phyloP scores from a whole-genome alignment of 1,284 basidiomycete genomes.

The Takashimella tepidaria region DNA sequence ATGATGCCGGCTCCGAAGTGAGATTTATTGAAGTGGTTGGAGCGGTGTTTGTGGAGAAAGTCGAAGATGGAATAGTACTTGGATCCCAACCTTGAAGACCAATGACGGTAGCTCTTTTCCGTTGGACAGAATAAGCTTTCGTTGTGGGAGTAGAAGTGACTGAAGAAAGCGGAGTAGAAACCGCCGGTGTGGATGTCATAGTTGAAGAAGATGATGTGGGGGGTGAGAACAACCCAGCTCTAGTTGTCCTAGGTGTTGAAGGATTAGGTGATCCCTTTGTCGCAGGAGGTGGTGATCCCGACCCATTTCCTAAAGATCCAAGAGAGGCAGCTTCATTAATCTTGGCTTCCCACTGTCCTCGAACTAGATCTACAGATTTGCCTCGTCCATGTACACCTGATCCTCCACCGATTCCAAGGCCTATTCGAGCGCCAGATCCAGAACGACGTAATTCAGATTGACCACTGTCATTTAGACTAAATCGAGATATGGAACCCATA shows the following conservation, averaged over 20 bases:
- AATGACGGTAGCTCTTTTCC: slow-evolving; percentile 17
- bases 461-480: slow-evolving; percentile 4
- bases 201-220: slow-evolving; percentile 3
- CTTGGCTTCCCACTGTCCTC: slow-evolving; percentile 42
- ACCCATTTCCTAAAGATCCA: neutral
- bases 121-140: neutral
- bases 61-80: neutral
- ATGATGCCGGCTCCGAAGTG: slow-evolving; percentile 5
- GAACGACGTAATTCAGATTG: slow-evolving; percentile 15
- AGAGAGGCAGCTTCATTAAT: slow-evolving; percentile 21
- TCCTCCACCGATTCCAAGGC: slow-evolving; percentile 15
- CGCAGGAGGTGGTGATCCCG: neutral
- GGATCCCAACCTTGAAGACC: slow-evolving; percentile 11
- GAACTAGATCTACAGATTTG: slow-evolving; percentile 37
- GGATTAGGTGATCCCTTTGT: neutral
- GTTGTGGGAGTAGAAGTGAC: slow-evolving; percentile 2
- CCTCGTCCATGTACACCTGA: slow-evolving; percentile 8
- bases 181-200: slow-evolving; percentile 2
- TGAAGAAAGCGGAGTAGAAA: slow-evolving; percentile 7
- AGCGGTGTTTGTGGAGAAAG: too few relatives aligned
- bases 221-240: slow-evolving; percentile 4
- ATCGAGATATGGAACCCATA: slow-evolving; percentile 1
- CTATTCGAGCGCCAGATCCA: slow-evolving; percentile 20
- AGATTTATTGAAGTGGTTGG: slow-evolving; percentile 9
- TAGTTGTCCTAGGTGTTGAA: slow-evolving; percentile 12